A percentile compares a stretch with the other conserved stretches of the same genome.
Evolutionary conservation across 1,139 yeast genomes (phyloP).

Genomic region (Casaregolazyma suthepensis): DNA sequence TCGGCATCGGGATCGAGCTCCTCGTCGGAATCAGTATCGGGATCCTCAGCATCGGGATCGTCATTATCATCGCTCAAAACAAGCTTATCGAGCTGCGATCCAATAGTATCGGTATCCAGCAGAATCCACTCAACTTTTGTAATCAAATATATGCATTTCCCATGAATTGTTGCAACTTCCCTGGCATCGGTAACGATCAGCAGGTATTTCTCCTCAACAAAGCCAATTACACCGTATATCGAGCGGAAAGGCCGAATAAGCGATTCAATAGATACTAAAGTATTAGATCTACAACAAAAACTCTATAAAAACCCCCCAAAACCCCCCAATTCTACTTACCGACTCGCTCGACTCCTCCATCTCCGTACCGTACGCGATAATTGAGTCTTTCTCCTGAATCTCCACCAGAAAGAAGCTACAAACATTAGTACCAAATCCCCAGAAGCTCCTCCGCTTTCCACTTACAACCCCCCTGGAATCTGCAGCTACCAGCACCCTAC

Average conservation of each 20-base stretch:
- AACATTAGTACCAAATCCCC: background rate
- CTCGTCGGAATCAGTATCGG: background rate
- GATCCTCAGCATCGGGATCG: conserved; percentile 4
- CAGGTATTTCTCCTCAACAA: conserved; percentile 19
- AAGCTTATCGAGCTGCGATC: background rate
- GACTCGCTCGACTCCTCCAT: conserved; percentile 2
- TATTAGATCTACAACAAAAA: background rate
- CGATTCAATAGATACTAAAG: background rate
- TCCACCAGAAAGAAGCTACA: background rate
- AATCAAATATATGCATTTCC: conserved; percentile 15
- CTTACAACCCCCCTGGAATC: conserved; percentile 8
- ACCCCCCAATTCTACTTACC: background rate
- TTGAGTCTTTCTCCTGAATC: background rate
- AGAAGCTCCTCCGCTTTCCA: background rate
- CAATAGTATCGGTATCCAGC: conserved; percentile 9
- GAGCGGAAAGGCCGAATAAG: background rate
- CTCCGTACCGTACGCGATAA: conserved; percentile 2
- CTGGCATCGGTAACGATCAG: conserved; percentile 19
- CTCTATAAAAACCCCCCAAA: background rate
- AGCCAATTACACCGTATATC: conserved; percentile 20
- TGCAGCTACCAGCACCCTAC: conserved; percentile 1
- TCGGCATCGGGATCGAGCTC: background rate
- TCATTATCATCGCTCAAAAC: background rate
- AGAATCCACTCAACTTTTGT: conserved; percentile 18
- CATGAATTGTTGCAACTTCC: conserved; percentile 14